Percentiles rank a stretch among this genome's conserved stretches.
Conservation (phyloP, 306 rosid species). For the Luffa acutangula region DNA sequence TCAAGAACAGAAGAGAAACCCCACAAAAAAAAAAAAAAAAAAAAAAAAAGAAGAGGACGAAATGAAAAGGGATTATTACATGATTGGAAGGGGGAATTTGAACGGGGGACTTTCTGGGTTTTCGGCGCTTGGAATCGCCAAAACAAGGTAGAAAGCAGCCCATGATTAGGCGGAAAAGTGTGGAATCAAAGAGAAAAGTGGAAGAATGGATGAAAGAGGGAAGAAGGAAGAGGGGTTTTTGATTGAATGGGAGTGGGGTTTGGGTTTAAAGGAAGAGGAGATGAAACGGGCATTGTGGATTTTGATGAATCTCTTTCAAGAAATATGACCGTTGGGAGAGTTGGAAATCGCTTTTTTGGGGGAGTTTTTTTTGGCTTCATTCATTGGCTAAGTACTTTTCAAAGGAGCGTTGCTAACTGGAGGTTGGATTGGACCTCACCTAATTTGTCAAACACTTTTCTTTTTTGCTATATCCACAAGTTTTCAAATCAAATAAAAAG, state of each 20-base stretch:
- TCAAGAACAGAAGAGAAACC: not conserved
- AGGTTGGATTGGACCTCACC: not conserved
- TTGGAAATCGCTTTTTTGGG: not conserved
- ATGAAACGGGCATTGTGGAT: not conserved
- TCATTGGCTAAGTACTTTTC: not conserved
- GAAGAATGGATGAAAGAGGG: not conserved
- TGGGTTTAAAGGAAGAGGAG: not conserved
- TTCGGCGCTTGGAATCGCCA: conserved; percentile 22
- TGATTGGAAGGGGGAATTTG: not conserved
- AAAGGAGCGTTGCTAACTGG: not conserved
- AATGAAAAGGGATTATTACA: conserved; percentile 17
- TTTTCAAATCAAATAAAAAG: not conserved
- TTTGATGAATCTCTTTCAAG: not conserved
- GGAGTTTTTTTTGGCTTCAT: not conserved
- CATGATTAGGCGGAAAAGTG: not conserved
- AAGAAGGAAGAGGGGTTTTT: not conserved
- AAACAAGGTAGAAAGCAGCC: conserved; percentile 45
- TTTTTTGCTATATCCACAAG: not conserved
- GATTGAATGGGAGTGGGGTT: not conserved
- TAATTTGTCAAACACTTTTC: not conserved
- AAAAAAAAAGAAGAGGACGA: not conserved
- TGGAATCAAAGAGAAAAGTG: not conserved
- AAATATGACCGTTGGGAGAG: conserved; percentile 9
- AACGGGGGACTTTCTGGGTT: conserved; percentile 2
- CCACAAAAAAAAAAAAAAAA: no score